phyloP scores from a whole-genome alignment of 257 asterid genomes.

The Sherardia arvensis region DNA sequence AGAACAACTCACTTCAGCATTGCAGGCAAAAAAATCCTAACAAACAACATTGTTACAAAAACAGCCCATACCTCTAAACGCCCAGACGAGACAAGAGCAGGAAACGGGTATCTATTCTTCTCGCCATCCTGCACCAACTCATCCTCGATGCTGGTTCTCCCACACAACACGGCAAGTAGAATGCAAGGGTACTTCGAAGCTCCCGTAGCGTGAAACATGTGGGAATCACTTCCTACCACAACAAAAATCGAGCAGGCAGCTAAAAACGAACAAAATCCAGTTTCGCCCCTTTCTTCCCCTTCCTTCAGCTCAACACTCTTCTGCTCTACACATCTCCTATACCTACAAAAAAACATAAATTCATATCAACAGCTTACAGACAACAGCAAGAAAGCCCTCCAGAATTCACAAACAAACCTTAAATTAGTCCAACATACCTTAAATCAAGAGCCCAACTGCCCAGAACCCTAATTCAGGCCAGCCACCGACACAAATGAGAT shows the following conservation, averaged over 20 bases:
- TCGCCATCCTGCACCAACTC: slow-evolving; percentile 36
- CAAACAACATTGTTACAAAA: background rate
- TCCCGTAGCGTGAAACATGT: slow-evolving; percentile 84
- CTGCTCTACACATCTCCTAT: slow-evolving; percentile 1
- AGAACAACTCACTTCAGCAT: background rate
- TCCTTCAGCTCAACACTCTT: background rate
- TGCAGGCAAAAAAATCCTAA: background rate
- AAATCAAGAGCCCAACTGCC: background rate
- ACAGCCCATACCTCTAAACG: slow-evolving; percentile 69
- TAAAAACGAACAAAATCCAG: background rate
- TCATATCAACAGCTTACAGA: background rate
- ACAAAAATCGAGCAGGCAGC: too few species aligned
- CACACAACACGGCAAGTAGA: slow-evolving; percentile 65
- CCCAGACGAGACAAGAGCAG: slow-evolving; percentile 65
- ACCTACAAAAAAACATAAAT: background rate
- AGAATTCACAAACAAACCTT: background rate
- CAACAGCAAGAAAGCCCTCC: background rate
- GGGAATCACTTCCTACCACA: slow-evolving; percentile 6
- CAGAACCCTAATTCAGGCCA: background rate
- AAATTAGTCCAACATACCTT: background rate
- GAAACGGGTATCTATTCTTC: slow-evolving; percentile 46
- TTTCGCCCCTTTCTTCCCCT: slow-evolving; percentile 2
- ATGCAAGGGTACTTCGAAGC: slow-evolving; percentile 64
- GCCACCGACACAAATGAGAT: background rate
- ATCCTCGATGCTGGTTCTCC: slow-evolving; percentile 36